phyloP scores from a whole-genome alignment of 2,329 filamentous ascomycete species.

The Biscogniauxia marginata region DNA sequence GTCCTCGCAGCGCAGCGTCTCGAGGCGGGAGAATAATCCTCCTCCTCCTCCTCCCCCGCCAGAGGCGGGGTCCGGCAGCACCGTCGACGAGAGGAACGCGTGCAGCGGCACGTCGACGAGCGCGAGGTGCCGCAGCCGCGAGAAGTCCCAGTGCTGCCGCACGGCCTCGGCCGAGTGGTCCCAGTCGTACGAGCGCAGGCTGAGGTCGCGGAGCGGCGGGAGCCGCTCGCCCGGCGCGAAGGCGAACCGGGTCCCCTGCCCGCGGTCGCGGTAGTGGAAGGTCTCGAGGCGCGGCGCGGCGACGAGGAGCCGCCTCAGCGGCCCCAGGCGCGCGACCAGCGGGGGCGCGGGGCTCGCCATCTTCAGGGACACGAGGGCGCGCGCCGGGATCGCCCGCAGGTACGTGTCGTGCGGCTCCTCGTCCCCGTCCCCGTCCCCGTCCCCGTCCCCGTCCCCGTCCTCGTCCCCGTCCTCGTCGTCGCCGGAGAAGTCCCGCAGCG shows the following conservation, averaged over 20 bases:
- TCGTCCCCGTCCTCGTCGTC: too few relatives aligned
- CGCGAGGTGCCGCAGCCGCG: slow-evolving; percentile 39
- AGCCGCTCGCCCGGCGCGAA: slow-evolving; percentile 41
- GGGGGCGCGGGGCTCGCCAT: slow-evolving; percentile 39
- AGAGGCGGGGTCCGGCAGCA: slow-evolving; percentile 27
- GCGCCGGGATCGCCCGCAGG: slow-evolving; percentile 39
- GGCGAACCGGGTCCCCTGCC: slow-evolving; percentile 44
- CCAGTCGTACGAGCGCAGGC: slow-evolving; percentile 50
- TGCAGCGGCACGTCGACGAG: slow-evolving; percentile 44
- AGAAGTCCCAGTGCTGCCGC: slow-evolving; percentile 46
- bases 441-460: too few relatives aligned
- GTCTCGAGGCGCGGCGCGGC: slow-evolving; percentile 35
- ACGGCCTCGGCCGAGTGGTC: slow-evolving; percentile 40
- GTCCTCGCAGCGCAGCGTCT: slow-evolving; percentile 43
- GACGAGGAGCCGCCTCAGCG: slow-evolving; percentile 44
- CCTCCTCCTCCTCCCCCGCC: too few relatives aligned
- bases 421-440: too few relatives aligned
- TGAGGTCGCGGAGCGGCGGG: slow-evolving; percentile 41
- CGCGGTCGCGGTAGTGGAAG: slow-evolving; percentile 44
- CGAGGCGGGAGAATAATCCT: slow-evolving; percentile 38
- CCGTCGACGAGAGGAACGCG: slow-evolving; percentile 44
- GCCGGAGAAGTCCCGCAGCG: slow-evolving; percentile 36
- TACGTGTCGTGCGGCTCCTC: slow-evolving; percentile 38
- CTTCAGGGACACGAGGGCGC: slow-evolving; percentile 40
- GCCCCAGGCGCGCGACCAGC: slow-evolving; percentile 40